These are phyloP conservation scores for Colletotrichum agaves DNA, from an alignment of 2,329 filamentous ascomycete species.

Conservation along the genomic window DNA sequence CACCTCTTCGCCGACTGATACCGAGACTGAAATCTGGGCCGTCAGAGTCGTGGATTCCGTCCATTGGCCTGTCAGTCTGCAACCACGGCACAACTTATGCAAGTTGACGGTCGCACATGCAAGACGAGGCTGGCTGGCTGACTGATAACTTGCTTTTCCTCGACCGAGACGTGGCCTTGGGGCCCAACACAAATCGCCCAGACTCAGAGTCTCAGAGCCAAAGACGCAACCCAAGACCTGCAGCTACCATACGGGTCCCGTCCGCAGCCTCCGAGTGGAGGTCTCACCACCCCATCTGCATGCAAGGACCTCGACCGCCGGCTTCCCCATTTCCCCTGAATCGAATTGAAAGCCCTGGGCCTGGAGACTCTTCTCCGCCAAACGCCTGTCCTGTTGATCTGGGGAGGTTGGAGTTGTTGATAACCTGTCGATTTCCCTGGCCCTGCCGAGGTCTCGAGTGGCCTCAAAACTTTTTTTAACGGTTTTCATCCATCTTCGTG, in stretches of 20 bases:
- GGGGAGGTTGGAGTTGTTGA: conserved; percentile 31
- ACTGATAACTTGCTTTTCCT: conserved; percentile 15
- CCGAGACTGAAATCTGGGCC: conserved; percentile 25
- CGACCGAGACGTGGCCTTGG: conserved; percentile 39
- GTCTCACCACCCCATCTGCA: conserved; percentile 14
- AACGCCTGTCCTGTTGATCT: conserved; percentile 8
- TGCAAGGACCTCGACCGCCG: conserved; percentile 14
- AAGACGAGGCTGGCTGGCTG: conserved; percentile 32
- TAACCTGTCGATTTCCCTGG: conserved; percentile 20
- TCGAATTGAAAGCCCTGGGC: conserved; percentile 3
- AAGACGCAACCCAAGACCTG: conserved; percentile 1
- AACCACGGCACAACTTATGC: conserved; percentile 33
- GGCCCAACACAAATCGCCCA: conserved; percentile 6
- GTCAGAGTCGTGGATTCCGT: conserved; percentile 46
- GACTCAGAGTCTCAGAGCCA: background rate
- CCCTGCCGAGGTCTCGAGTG: background rate
- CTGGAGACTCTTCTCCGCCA: conserved; percentile 18
- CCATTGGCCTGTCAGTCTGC: conserved; percentile 40
- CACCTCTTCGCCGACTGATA: conserved; percentile 4
- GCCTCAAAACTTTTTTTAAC: background rate
- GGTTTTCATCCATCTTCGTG: background rate
- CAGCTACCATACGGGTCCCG: conserved; percentile 30
- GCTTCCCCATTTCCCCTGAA: conserved; percentile 23
- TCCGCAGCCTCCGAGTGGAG: conserved; percentile 27
- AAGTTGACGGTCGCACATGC: conserved; percentile 34